A percentile compares a stretch with the other conserved stretches of the same genome.
Conservation (phyloP, 345 rosid genomes). For the Garcia nutans region DNA sequence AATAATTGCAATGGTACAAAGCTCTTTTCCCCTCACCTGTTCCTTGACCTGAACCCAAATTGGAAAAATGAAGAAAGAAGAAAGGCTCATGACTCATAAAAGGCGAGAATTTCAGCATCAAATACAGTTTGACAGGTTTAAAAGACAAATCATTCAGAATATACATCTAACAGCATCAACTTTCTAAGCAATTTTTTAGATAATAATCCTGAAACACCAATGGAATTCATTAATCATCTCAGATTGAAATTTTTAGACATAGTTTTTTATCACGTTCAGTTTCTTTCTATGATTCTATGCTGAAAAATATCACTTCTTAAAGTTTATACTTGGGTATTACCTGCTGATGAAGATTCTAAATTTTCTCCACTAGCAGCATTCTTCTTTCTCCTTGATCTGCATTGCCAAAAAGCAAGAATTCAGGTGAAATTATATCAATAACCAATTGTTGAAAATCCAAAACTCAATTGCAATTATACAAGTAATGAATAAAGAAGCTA, state of each 20-base stretch:
- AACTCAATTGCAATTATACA: background rate
- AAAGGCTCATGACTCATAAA: background rate
- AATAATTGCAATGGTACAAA: conserved; percentile 91
- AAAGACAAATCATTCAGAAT: background rate
- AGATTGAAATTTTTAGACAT: too few species aligned
- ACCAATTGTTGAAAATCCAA: background rate
- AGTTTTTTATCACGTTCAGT: too few species aligned
- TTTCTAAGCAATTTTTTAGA: too few species aligned
- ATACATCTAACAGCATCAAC: too few species aligned
- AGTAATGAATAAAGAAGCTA: background rate
- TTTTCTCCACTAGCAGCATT: conserved; percentile 72
- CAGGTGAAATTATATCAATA: background rate
- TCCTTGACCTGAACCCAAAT: conserved; percentile 63
- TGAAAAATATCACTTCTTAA: background rate
- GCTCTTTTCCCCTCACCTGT: conserved; percentile 75
- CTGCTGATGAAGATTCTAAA: conserved; percentile 66
- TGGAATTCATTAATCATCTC: too few species aligned
- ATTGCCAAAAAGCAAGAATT: conserved; percentile 11
- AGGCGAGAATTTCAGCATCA: background rate
- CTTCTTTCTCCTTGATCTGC: conserved; percentile 92
- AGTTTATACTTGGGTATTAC: conserved; percentile 27
- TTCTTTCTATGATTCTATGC: background rate
- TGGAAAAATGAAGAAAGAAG: background rate
- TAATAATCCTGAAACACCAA: too few species aligned
- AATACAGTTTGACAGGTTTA: background rate